Conservation (phyloP, 495 filamentous ascomycete genomes). For the Aspergillus panamensis region DNA sequence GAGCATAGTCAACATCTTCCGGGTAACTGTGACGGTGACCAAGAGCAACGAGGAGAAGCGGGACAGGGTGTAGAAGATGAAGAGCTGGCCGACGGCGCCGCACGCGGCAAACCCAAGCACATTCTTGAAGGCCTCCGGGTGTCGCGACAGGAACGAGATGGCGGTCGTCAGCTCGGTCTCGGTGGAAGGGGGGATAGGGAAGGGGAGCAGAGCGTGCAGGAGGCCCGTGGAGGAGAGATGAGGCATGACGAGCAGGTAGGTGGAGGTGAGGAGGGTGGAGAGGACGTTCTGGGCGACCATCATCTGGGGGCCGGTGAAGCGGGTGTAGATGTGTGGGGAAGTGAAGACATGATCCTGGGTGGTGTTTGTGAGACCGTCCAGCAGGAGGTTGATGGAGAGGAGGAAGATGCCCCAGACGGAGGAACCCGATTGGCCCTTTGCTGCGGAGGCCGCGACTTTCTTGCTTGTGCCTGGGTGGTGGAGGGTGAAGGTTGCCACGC, state of each 20-base stretch:
- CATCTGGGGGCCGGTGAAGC: constrained; percentile 92
- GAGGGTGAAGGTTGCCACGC: constrained; percentile 93
- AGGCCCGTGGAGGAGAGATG: constrained; percentile 65
- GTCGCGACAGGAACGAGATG: constrained; percentile 69
- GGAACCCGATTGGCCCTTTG: constrained; percentile 48
- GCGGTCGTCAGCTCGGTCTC: constrained; percentile 72
- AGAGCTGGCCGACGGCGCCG: constrained; percentile 90
- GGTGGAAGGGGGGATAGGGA: constrained; percentile 49
- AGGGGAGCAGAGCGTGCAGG: constrained; percentile 63
- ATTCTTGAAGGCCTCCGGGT: constrained; percentile 78
- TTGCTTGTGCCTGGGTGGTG: constrained; percentile 70
- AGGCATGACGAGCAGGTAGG: constrained; percentile 74
- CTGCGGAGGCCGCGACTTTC: constrained; percentile 53
- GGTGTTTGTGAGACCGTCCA: constrained; percentile 93
- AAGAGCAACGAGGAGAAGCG: constrained; percentile 88
- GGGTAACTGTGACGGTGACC: constrained; percentile 93
- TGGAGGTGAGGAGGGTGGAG: constrained; percentile 66
- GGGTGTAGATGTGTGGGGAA: constrained; percentile 55
- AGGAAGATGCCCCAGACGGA: constrained; percentile 76
- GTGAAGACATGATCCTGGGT: constrained; percentile 94
- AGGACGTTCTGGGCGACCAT: constrained; percentile 98
- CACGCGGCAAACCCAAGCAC: constrained; percentile 90
- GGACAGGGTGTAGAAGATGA: constrained; percentile 95
- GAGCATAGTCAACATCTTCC: constrained; percentile 99
- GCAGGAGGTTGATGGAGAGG: constrained; percentile 85